Base-by-base conservation (phyloP, 257 asterid genomes). In the Penstemon davidsonii region DNA sequence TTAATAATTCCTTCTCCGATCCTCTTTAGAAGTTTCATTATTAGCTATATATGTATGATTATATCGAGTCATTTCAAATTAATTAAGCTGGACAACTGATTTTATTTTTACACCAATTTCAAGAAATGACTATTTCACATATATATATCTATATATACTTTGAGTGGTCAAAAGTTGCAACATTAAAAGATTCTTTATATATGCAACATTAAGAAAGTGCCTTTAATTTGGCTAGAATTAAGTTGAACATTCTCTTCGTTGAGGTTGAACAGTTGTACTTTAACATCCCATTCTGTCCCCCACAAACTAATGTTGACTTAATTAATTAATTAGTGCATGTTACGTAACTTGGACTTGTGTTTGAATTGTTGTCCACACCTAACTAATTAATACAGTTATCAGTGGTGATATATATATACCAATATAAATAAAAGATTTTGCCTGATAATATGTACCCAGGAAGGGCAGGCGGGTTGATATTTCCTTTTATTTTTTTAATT, bases 121-220 rank as follows among this genome's bases (percentile, higher is more conserved):
- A 70, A 76, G 82, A 73, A 63, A 79, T 74, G 72, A 78, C 76
- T 63, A 55, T 43, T 58, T 72, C 70, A 52, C 54, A 52, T 64
- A 46, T 71, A 19, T 25, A 25, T 25, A 25, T 25, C 33, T 25
- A 55, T 60, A 61, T 68, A 82, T 79, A 68, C 80, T 60, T 82
- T 71, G 79, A 68, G 70, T 76, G 81, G 87, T 82, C 87, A 82
- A 82, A 82, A 82, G 84, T 74, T 74, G 78, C 59, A 59, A 72
- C 3, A 66, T 80, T 62, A 60, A 71, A 82, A 78, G 80, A 25
- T 57, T 62, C 83, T 76, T 82, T 75, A 39, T 19, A 42, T 55
- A 11, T 63, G 18, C 18, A 15, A 15, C 18, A 15, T 15, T 15
- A 15, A 53, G 7, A 73, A 75, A 77, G 82, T 74, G 77, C 54